Evolutionary conservation across 805 yeast species (phyloP).

Genomic region (Wickerhamiella dianesei): DNA sequence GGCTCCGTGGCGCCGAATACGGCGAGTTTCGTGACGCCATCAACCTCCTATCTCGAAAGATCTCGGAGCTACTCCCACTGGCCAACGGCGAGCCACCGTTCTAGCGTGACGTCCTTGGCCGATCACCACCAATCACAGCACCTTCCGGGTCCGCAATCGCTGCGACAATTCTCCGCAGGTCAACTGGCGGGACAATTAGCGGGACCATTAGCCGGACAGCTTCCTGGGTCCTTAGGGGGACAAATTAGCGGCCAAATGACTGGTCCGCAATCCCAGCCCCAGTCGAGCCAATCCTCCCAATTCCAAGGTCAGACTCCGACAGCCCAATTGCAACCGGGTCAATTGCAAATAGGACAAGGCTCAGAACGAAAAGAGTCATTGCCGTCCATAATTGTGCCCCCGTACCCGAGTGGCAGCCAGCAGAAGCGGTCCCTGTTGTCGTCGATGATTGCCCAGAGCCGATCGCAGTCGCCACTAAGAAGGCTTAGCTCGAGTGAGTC

Average conservation of each 20-base stretch:
- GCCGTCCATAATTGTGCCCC: not conserved
- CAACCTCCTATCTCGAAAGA: slow-evolving; percentile 5
- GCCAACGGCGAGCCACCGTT: slow-evolving; percentile 5
- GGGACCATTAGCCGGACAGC: too few relatives aligned
- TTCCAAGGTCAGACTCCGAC: not conserved
- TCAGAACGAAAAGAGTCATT: not conserved
- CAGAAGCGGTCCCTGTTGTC: slow-evolving; percentile 15
- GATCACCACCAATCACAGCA: too few relatives aligned
- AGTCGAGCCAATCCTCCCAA: too few relatives aligned
- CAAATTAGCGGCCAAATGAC: too few relatives aligned
- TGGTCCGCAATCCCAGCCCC: too few relatives aligned
- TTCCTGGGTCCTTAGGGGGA: too few relatives aligned
- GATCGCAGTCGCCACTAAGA: slow-evolving; percentile 1
- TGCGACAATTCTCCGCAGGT: too few relatives aligned
- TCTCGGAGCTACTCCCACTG: slow-evolving; percentile 12
- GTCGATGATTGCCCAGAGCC: slow-evolving; percentile 15
- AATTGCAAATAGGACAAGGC: not conserved
- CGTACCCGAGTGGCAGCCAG: not conserved
- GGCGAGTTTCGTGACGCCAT: not conserved
- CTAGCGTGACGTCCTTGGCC: slow-evolving; percentile 8
- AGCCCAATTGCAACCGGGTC: not conserved
- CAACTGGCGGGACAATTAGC: too few relatives aligned
- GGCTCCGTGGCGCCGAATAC: not conserved
- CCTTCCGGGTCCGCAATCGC: slow-evolving; percentile 2
- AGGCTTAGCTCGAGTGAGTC: not conserved